Evolutionary conservation across 129 eudicot species (phyloP).

Genomic region (Tagetes patula): DNA sequence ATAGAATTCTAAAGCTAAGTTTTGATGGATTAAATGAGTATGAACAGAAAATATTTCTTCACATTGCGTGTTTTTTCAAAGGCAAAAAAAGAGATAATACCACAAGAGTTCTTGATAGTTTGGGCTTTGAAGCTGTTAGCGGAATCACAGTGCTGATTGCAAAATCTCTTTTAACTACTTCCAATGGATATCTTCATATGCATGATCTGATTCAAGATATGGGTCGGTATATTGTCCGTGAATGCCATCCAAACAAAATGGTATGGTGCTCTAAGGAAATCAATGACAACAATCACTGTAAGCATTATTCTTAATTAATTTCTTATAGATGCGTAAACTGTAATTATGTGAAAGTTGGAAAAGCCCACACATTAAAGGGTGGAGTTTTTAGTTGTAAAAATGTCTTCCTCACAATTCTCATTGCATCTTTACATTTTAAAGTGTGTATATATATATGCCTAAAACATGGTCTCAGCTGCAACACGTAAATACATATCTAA

Average conservation of each 20-base stretch:
- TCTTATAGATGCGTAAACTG: neutral
- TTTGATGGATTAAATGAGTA: neutral
- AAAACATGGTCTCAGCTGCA: neutral
- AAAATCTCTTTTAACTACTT: neutral
- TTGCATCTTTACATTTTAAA: too few species aligned
- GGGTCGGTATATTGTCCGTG: neutral
- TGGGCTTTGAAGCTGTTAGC: neutral
- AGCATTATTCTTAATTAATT: neutral
- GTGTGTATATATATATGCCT: neutral
- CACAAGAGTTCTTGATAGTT: neutral
- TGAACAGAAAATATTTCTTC: neutral
- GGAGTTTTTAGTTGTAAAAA: too few species aligned
- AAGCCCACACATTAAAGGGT: neutral
- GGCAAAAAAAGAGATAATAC: neutral
- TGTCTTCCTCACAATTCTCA: too few species aligned
- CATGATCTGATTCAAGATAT: slow-evolving; percentile 10
- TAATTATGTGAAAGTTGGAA: neutral
- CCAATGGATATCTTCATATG: neutral
- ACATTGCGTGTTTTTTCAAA: neutral
- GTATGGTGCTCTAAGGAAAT: neutral
- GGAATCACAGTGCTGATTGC: slow-evolving; percentile 3
- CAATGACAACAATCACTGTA: neutral
- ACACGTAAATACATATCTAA: neutral
- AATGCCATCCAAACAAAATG: slow-evolving; percentile 8
- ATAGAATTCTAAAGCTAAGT: slow-evolving; percentile 2